A percentile compares a stretch with the other conserved stretches of the same genome.
Evolutionary conservation across 2,329 filamentous ascomycete species (phyloP).

Genomic region (Aspergillus sp.): DNA sequence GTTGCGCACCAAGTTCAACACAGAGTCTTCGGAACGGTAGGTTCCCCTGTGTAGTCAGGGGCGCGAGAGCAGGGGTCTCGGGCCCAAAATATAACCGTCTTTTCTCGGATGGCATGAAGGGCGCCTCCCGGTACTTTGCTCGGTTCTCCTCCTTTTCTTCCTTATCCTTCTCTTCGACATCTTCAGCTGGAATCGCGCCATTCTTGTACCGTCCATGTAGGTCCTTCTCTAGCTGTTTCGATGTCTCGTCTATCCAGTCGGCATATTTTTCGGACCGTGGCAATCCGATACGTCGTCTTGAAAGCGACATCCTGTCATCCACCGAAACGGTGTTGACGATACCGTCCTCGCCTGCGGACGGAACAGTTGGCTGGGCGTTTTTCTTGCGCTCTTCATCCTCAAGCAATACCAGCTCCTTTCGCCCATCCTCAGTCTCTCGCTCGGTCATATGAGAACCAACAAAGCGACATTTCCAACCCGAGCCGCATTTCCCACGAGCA

Average conservation of each 20-base stretch:
- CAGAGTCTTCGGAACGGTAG: conserved; percentile 90
- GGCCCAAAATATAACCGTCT: conserved; percentile 88
- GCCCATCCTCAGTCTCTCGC: conserved; percentile 72
- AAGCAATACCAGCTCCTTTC: conserved; percentile 75
- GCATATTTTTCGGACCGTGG: conserved; percentile 74
- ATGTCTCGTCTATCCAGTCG: conserved; percentile 72
- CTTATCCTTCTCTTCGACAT: conserved; percentile 31
- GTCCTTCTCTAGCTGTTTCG: conserved; percentile 48
- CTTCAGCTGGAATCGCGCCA: conserved; percentile 31
- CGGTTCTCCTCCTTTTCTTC: conserved; percentile 65
- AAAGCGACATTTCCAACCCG: conserved; percentile 95
- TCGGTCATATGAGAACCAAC: conserved; percentile 84
- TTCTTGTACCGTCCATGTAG: conserved; percentile 47
- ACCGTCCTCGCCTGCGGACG: conserved; percentile 53
- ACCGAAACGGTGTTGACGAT: conserved; percentile 73
- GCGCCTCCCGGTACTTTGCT: conserved; percentile 80
- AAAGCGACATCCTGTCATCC: conserved; percentile 71
- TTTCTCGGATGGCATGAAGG: conserved; percentile 90
- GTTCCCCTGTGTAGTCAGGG: conserved; percentile 94
- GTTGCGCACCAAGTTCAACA: conserved; percentile 81
- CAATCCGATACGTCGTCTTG: conserved; percentile 69
- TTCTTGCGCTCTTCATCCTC: conserved; percentile 54
- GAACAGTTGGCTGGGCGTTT: conserved; percentile 31
- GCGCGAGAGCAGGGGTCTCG: conserved; percentile 90
- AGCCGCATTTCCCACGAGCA: conserved; percentile 70